Evolutionary conservation across 2,329 filamentous ascomycete genomes (phyloP).

Genomic region (Xylariaceae sp.): DNA sequence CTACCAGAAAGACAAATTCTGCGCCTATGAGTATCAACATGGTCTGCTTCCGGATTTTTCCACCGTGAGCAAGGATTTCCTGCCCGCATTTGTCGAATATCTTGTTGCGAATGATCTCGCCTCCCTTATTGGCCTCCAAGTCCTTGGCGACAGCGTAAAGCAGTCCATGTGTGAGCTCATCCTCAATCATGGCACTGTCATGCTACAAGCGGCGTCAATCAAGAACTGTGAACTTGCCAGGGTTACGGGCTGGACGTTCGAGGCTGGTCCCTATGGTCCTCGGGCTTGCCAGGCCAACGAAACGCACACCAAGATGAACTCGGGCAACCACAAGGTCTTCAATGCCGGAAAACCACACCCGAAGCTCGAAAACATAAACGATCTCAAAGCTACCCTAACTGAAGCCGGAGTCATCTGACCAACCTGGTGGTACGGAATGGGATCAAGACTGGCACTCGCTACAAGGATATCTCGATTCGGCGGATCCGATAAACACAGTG

Average conservation of each 20-base stretch:
- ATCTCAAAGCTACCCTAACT: neutral
- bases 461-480: no score
- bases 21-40: neutral
- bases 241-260: conserved; percentile 1
- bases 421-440: no score
- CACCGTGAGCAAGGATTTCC: neutral
- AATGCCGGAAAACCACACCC: neutral
- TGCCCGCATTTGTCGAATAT: neutral
- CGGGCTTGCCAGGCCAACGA: neutral
- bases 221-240: neutral
- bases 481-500: no score
- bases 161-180: neutral
- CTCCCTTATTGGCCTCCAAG: neutral
- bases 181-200: conserved; percentile 1
- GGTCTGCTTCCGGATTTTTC: neutral
- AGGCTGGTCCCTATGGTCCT: neutral
- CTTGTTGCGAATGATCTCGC: neutral
- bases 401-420: neutral
- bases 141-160: neutral
- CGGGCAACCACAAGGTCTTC: neutral
- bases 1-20: neutral
- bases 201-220: neutral
- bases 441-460: no score
- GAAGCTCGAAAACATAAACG: neutral
- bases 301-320: neutral